Conservation (phyloP, 2,329 filamentous ascomycete species). For the Ilyonectria mors-panacis region DNA sequence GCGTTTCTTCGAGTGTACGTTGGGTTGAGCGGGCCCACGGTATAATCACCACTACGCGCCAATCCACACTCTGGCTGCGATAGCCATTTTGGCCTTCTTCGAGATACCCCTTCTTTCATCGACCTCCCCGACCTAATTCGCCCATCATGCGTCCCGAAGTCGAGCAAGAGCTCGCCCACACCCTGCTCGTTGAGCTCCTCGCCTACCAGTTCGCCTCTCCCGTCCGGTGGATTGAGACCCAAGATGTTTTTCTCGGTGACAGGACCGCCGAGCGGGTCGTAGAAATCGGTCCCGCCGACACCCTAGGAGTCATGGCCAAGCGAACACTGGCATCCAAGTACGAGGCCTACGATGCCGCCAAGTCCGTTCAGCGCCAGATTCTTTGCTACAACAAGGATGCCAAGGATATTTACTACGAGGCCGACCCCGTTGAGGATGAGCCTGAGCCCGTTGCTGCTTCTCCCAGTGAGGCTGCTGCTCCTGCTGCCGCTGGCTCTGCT, state of each 20-base stretch:
- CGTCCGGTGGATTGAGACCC: constrained; percentile 99
- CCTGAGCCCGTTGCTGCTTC: constrained; percentile 72
- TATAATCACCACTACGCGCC: constrained; percentile 46
- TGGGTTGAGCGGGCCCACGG: constrained; percentile 47
- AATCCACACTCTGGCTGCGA: constrained; percentile 41
- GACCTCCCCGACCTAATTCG: constrained; percentile 46
- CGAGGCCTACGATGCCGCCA: constrained; percentile 97
- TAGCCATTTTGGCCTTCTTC: constrained; percentile 47
- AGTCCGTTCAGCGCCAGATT: constrained; percentile 96
- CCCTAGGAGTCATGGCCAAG: constrained; percentile 97
- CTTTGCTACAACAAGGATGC: constrained; percentile 99
- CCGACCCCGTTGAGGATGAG: constrained; percentile 95
- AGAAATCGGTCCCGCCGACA: constrained; percentile 97
- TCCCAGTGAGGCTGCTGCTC: constrained; percentile 63
- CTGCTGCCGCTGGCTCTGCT: constrained; percentile 68
- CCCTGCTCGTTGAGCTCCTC: constrained; percentile 96
- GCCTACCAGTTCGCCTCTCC: constrained; percentile 99
- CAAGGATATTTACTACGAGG: constrained; percentile 99
- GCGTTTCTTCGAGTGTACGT: constrained; percentile 35
- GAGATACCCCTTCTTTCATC: constrained; percentile 50
- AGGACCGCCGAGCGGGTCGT: constrained; percentile 97
- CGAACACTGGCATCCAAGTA: constrained; percentile 96
- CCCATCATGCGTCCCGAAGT: constrained; percentile 94
- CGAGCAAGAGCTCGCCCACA: constrained; percentile 99
- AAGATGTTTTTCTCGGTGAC: constrained; percentile 98